Conservation (phyloP, 257 asterid species). For the Nicotiana undulata region DNA sequence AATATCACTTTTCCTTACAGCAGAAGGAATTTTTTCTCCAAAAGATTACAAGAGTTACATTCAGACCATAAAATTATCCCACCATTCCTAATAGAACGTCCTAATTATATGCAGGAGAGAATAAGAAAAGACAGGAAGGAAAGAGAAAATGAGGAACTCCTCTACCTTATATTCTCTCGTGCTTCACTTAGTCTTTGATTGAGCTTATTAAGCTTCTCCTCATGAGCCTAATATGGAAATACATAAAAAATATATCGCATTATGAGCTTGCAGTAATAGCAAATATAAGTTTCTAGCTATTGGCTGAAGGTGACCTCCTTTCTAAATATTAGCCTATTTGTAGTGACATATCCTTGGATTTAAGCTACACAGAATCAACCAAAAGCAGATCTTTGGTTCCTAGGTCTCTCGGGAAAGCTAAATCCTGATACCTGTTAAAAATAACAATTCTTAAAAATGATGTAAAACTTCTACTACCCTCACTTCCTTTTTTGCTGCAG, state of each 20-base stretch:
- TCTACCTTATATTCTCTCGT: slow-evolving; percentile 46
- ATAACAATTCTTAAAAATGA: neutral
- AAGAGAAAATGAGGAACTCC: neutral
- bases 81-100: neutral
- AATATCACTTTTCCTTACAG: neutral
- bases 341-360: neutral
- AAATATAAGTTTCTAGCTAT: neutral
- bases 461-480: neutral
- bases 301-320: neutral
- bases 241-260: neutral
- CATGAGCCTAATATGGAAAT: slow-evolving; percentile 34
- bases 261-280: neutral
- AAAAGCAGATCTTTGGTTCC: neutral
- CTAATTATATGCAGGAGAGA: neutral
- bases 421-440: neutral
- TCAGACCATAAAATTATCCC: neutral
- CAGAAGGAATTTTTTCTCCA: neutral
- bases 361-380: neutral
- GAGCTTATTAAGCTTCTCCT: slow-evolving; percentile 45
- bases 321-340: neutral
- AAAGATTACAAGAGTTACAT: neutral
- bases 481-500: neutral
- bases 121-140: neutral
- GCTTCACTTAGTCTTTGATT: slow-evolving; percentile 33
- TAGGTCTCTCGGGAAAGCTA: neutral